Evolutionary conservation across 768 basidiomycete species (phyloP), one percentile per base, ranked within the genome.

Genomic region (Suillus bovinus): DNA sequence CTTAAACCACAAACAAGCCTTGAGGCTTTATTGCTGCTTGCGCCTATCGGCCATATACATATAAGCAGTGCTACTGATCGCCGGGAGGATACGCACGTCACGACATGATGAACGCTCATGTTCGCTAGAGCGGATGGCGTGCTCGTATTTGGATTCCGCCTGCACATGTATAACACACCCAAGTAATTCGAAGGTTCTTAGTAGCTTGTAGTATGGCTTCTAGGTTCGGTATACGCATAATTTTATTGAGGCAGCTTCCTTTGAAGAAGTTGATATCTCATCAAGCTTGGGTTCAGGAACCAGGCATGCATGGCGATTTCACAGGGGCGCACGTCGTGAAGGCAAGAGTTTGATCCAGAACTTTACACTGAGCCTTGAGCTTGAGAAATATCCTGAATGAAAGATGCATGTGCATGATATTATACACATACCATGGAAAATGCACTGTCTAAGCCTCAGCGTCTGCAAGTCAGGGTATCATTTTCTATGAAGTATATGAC

Each of bases 151-250:
- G 17, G 17, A 20, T 56, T 38, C 27, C 38, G 24, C 55, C 34
- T 29, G 24, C 55, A 20, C 38, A 39, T 39, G 38, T 10, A 39
- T 39, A 56, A 39, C 55, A 6, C 55, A 38, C 55, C 38, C 27
- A 56, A 39, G 55, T 56, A 39, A 56, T 56, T 55, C 34, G 16
- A 38, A 27, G 8, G n/a, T 55, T 36, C 54, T 38, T 36, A 10
- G 53, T 13, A 1, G 22, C 22, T 55, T 36, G 24, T 24, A 24
- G 22, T 24, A 38, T 38, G 9, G 31, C 20, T 52, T 52, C 50
- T 52, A 24, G 34, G 16, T 34, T 24, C 33, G 16, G 34, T 16
- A 5, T 39, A 27, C 3, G 53, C 22, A 22, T 54, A 22, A 22
- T 34, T 54, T 7, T 36, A 6, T 24, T 24, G 34, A 55, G 24